Base-by-base conservation (phyloP, 805 yeast genomes). In the Kodamaea nitidulidarum region DNA sequence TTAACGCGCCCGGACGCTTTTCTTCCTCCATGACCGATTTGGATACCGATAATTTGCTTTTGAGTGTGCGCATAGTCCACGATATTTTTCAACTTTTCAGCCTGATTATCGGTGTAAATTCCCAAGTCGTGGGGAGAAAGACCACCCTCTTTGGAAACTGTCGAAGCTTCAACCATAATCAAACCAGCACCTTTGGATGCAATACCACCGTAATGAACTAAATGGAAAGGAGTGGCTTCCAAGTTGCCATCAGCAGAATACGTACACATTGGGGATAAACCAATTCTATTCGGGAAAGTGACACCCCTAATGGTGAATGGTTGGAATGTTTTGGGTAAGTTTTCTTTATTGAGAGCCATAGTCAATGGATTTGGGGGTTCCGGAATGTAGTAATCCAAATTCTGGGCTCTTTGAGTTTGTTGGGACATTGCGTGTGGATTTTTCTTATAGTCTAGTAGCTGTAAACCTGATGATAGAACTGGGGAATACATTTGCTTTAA, bases 251-350 rank as follows among this genome's bases (percentile, higher is more conserved):
- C 46, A 2, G 73, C 67, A 4, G 79, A 67, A 52, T 75, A 76
- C 36, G 63, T 70, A 50, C 80, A 72, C 79, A 76, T 73, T 33
- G 80, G 80, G 1, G 81, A 67, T 15, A 77, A 76, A 36, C 78
- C 78, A 20, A 76, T 52, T 44, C 84, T 60, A 52, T 79, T 79
- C 10, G 63, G 67, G 15, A 78, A 52, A 1, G 58, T 53, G 36
- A 69, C 33, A n/a, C 54, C 58, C 17, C 66, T 60, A 39, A 75
- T 61, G 12, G 54, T 60, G 33, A 75, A 47, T 1, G 79, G 78
- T 26, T 57, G 52, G 52, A 76, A 76, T 8, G 70, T 49, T 33
- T 42, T 49, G 2, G 80, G 78, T 14, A 38, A 24, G 9, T 21
- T n/a, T 12, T 18, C 38, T 5, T 22, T 14, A n/a, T 18, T 12